Percentiles rank a stretch among this genome's conserved stretches.
These are phyloP conservation scores for Pseudonectria foliicola DNA, from an alignment of 2,329 filamentous ascomycete genomes.

Conservation along the genomic window DNA sequence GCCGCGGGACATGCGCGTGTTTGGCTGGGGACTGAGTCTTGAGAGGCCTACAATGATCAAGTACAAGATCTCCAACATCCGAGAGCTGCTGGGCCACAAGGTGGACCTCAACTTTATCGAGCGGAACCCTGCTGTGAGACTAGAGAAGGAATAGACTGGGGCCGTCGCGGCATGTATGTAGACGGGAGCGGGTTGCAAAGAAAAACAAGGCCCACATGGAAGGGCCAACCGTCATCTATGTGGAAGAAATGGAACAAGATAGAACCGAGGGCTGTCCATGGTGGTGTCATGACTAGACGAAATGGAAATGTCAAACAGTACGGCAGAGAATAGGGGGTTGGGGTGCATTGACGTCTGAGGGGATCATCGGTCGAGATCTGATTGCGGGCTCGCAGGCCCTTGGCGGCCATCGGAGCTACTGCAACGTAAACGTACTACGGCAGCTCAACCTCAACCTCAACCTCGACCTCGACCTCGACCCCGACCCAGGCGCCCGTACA, in stretches of 20 bases:
- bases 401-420: no score
- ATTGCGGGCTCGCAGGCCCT: no score
- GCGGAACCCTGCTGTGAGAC: constrained; percentile 79
- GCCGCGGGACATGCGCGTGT: constrained; percentile 84
- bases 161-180: neutral
- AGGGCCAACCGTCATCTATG: constrained; percentile 4
- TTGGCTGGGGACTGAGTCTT: constrained; percentile 86
- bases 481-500: no score
- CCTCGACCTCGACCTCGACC: no score
- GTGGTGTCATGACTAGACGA: constrained; percentile 17
- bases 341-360: no score
- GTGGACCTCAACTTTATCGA: constrained; percentile 91
- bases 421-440: no score
- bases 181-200: neutral
- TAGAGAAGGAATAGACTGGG: constrained; percentile 65
- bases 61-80: constrained; percentile 82
- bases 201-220: neutral
- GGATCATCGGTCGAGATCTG: no score
- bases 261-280: no score
- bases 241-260: constrained; percentile 2
- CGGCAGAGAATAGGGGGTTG: no score
- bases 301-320: constrained; percentile 3
- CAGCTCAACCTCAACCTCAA: no score
- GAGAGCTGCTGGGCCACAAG: constrained; percentile 89
- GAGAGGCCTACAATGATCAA: constrained; percentile 98